Base-by-base conservation (phyloP, 208 protist species). In the Angomonas ambiguus region DNA sequence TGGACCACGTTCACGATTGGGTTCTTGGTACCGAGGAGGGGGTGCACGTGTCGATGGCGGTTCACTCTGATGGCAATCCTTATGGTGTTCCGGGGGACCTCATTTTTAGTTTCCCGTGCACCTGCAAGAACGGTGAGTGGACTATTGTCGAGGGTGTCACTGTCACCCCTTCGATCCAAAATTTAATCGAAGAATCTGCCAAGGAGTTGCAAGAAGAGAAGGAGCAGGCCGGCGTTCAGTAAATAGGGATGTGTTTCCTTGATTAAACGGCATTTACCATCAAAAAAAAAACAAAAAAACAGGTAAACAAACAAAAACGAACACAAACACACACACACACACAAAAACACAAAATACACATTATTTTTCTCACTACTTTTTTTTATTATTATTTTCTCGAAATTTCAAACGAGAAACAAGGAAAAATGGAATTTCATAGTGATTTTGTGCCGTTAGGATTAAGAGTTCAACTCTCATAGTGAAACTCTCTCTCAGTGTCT, bases 81-180 rank as follows among this genome's bases (percentile, higher is more conserved):
- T 98, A 98, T 80, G 86, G 82, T 33, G 79, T 98, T 32, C 73
- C 81, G 16, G 73, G 80, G 22, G 97, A 91, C 38, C 72, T 98
- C 34, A 86, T 98, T 51, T 98, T 88, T 70, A 98, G 96, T 6
- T 98, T 97, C 67, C 97, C 97, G 18, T 92, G 96, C 35, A 95
- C 82, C 16, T 95, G 83, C 78, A 69, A 70, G 53, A 67, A 67
- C 45, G 94, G 95, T 20, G 72, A 92, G 65, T 98, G 91, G 82
- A 63, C 62, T 2, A 94, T 98, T 65, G 87, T 96, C 18, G 38
- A 81, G 25, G 84, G 74, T 24, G 67, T 94, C 32, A 51, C 63
- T 20, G 33, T 81, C 18, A 65, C 72, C 4, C 62, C 70, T n/a
- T 11, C 22, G 0, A 64, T 77, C 20, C 57, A 78, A 51, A 65